These are phyloP conservation scores for Neoboletus magnificus DNA, from an alignment of 768 basidiomycete species.

Conservation along the genomic window DNA sequence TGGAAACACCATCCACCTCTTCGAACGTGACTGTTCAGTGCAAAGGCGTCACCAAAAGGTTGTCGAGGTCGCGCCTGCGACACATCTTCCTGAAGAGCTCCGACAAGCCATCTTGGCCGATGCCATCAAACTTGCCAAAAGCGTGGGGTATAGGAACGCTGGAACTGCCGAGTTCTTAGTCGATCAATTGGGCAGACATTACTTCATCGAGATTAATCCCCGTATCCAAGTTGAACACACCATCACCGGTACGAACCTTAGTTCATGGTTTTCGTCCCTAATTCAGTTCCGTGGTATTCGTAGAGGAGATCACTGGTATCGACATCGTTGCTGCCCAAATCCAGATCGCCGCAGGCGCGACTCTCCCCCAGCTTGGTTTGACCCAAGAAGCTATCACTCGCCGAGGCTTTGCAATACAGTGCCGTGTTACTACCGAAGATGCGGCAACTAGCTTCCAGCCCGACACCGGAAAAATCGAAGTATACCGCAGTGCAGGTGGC, in stretches of 20 bases:
- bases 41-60: conserved; percentile 98
- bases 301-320: conserved; percentile 99
- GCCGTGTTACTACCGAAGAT: conserved; percentile 98
- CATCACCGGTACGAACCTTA: conserved; percentile 73
- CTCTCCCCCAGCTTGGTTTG: conserved; percentile 90
- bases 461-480: conserved; percentile 98
- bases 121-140: conserved; percentile 92
- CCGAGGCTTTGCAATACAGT: conserved; percentile 97
- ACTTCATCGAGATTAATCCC: conserved; percentile 99
- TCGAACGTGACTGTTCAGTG: conserved; percentile 98
- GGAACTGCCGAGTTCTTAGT: conserved; percentile 99
- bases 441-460: conserved; percentile 91
- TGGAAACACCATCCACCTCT: conserved; percentile 96
- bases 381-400: conserved; percentile 95
- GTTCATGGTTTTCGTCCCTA: not conserved
- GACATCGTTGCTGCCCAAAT: conserved; percentile 99
- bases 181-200: conserved; percentile 93
- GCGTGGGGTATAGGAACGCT: conserved; percentile 93
- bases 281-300: not conserved
- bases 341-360: conserved; percentile 98
- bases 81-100: conserved; percentile 86
- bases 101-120: conserved; percentile 84
- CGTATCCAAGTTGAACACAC: conserved; percentile 99
- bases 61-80: conserved; percentile 97
- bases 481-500: conserved; percentile 97